Evolutionary conservation across 306 rosid species (phyloP), one percentile per base, ranked within the genome.

Genomic region (Dicorynia guianensis): DNA sequence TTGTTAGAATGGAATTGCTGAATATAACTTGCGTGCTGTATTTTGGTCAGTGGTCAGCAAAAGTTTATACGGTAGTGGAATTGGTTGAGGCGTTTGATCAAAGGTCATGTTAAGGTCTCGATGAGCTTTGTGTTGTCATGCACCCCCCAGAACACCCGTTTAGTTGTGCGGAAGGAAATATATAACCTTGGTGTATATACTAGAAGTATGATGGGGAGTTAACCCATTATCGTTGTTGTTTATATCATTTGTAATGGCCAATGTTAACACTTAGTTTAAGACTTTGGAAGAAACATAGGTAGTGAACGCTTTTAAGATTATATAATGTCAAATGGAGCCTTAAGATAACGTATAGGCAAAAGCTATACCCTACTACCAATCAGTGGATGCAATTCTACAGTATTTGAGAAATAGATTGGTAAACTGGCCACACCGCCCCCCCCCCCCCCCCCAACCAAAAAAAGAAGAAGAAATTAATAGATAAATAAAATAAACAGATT

Each of bases 91-190:
- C 6, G 7, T 40, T 10, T 40, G 46, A 40, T 6, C 10, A 40
- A 5, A 40, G 30, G 30, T 25, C 1, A 10, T 40, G 9, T 20
- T 19, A 39, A 54, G 56, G 44, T 67, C 46, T 40, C 20, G 43
- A 52, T 59, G 72, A 55, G 30, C 42, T 80, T 56, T 63, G 64
- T 67, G 42, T 30, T 47, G 8, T 80, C 58, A 10, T 43, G 67
- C 56, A 5, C 17, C 20, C 60, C 30, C 30, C 30, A 60, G 54
- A 11, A 56, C 50, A 42, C 19, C 18, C 54, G 61, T 44, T 44
- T 71, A 54, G 40, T 43, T 17, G 49, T 52, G 36, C 36, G 14
- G 44, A 69, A 33, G 60, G 46, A 61, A 38, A 36, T 62, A 69
- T 15, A 53, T 3, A 67, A 63, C 69, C 44, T 44, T 35, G 54